Conservation (phyloP, 139 green algal genomes). For the Limnomonas spitsbergensis region DNA sequence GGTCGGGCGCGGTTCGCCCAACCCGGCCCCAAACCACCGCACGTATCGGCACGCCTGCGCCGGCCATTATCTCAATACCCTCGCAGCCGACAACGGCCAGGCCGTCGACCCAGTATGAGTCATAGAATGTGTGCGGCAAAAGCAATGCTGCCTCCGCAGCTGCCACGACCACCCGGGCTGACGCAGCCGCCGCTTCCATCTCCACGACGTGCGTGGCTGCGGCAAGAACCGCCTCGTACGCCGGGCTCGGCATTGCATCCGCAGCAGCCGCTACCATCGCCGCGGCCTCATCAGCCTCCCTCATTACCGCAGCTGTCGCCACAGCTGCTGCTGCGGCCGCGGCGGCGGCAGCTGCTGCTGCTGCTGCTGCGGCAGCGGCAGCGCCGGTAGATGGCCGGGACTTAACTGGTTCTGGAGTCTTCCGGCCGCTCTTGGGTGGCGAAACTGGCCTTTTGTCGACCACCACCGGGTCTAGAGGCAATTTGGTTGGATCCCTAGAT, state of each 20-base stretch:
- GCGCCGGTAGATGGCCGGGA: not conserved
- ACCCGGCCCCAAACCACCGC: conserved; percentile 14
- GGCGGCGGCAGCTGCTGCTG: too few relatives aligned
- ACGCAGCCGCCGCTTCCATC: not conserved
- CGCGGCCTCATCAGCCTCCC: not conserved
- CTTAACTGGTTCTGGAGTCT: not conserved
- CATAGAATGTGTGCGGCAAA: conserved; percentile 30
- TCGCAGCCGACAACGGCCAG: conserved; percentile 23
- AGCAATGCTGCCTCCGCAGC: not conserved
- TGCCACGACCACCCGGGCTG: not conserved
- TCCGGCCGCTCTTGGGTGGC: not conserved
- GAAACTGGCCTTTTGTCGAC: not conserved
- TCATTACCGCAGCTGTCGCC: not conserved
- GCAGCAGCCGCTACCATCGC: not conserved
- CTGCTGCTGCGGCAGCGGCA: too few relatives aligned
- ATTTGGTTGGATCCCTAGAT: too few relatives aligned
- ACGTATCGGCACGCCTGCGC: conserved; percentile 31
- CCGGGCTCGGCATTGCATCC: conserved; percentile 20
- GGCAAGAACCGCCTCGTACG: conserved; percentile 10
- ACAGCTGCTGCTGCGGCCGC: not conserved
- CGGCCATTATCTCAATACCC: conserved; percentile 11
- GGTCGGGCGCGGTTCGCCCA: not conserved
- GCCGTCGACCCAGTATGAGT: conserved; percentile 41
- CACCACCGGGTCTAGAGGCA: not conserved
- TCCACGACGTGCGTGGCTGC: not conserved